Base-by-base conservation (phyloP, 1,284 basidiomycete genomes). In the Cystobasidium pallidum region DNA sequence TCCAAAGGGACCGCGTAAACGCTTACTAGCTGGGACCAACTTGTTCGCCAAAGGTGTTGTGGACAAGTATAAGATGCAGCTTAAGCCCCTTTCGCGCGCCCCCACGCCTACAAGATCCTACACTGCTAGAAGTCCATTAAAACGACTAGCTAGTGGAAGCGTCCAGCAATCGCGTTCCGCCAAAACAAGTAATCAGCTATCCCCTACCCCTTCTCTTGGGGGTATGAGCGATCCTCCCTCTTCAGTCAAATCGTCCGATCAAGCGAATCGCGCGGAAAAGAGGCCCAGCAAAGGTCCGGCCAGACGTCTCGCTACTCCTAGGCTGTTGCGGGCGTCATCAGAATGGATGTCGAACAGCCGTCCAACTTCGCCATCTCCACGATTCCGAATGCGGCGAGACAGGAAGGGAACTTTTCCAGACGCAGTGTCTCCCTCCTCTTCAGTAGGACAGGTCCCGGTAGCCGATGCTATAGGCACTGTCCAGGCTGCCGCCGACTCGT, bases 61-160 rank as follows among this genome's bases (percentile, higher is more conserved):
- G 19, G 70, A 72, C 70, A 66, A 66, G 36, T 66, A 72, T 62
- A 72, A 66, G 54, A 63, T 72, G 28, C 70, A 65, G 34, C 55
- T 72, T 13, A 71, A 55, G 43, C 59, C 68, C 45, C 21, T 62
- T 6, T 24, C 68, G 10, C 59, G 68, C 7, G 24, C 41, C 17
- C 61, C 68, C 6, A 64, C 59, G 3, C 68, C 68, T 39, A 63
- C 59, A 11, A 43, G 68, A 10, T 71, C 68, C 7, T 64, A 64
- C 34, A 71, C 59, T 51, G 34, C 57, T 28, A 45, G 67, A 57
- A 55, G 68, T 34, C 39, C 39, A 15, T 24, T 51, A 21, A 32
- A n/a, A 41, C 59, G 49, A 15, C 32, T 52, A 6, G 41, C 49
- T 13, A 41, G 30, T 24, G 34, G 68, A 21, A 51, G 61, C 26